Evolutionary conservation across 1,284 basidiomycete species (phyloP).

Genomic region (Fomitopsis pinicola): DNA sequence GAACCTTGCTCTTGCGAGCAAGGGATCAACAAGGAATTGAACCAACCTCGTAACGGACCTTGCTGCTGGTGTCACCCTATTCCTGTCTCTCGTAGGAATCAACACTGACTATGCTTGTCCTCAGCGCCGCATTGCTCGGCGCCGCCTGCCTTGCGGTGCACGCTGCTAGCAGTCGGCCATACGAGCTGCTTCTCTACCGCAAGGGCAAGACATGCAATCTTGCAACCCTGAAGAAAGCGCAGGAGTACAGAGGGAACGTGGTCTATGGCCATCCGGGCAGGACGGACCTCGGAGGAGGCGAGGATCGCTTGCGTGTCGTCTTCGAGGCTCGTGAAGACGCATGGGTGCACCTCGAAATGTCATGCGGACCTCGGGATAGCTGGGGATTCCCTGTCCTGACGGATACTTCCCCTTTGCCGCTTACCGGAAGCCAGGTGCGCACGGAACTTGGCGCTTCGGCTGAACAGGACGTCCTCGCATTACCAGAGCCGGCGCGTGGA

Average conservation of each 20-base stretch:
- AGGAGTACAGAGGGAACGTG: slow-evolving; percentile 15
- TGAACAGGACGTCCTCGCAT: not conserved
- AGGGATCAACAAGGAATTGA: too few species aligned
- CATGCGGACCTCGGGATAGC: slow-evolving; percentile 13
- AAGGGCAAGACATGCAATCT: slow-evolving; percentile 14
- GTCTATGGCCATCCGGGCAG: slow-evolving; percentile 7
- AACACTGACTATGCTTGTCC: too few species aligned
- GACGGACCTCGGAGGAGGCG: slow-evolving; percentile 2
- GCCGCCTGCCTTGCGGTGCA: not conserved
- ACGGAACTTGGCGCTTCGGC: not conserved
- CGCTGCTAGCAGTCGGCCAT: slow-evolving; percentile 3
- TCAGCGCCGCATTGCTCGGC: not conserved
- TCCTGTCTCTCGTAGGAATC: too few species aligned
- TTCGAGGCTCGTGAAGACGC: slow-evolving; percentile 10
- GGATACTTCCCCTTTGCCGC: not conserved
- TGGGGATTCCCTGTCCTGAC: slow-evolving; percentile 14
- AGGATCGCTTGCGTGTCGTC: slow-evolving; percentile 20
- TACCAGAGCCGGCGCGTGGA: not conserved
- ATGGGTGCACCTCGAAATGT: slow-evolving; percentile 14
- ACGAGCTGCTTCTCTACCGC: slow-evolving; percentile 21
- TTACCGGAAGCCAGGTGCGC: not conserved
- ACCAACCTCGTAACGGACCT: too few species aligned
- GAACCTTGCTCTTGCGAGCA: too few species aligned
- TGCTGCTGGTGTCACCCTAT: too few species aligned
- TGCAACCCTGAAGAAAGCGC: slow-evolving; percentile 13